phyloP scores from a whole-genome alignment of 768 basidiomycete species.

The Zangia roseola region DNA sequence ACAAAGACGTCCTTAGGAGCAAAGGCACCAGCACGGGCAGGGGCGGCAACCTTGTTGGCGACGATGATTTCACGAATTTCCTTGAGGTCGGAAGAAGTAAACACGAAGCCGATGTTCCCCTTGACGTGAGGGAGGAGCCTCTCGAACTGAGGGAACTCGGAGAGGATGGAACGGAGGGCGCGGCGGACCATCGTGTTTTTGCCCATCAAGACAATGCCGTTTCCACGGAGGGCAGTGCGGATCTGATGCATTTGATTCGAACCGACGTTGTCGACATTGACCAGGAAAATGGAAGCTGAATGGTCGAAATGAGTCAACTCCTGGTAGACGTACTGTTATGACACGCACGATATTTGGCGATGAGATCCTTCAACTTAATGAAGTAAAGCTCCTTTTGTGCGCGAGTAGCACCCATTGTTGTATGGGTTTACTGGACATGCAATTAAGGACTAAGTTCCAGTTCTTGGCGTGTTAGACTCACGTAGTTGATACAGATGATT shows the following conservation, averaged over 20 bases:
- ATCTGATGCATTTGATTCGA: conserved; percentile 99
- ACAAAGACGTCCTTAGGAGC: conserved; percentile 91
- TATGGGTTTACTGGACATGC: conserved; percentile 19
- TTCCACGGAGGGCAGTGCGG: conserved; percentile 92
- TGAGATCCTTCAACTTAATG: conserved; percentile 87
- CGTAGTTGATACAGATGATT: conserved; percentile 23
- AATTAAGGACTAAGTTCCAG: neutral
- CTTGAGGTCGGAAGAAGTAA: conserved; percentile 89
- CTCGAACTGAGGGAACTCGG: conserved; percentile 92
- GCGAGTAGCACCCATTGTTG: conserved; percentile 87
- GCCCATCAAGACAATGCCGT: conserved; percentile 97
- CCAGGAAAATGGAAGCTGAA: conserved; percentile 95
- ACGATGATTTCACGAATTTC: conserved; percentile 91
- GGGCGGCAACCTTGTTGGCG: conserved; percentile 97
- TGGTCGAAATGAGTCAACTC: neutral
- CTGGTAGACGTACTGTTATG: neutral
- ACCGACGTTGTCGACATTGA: conserved; percentile 99
- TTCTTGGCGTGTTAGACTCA: conserved; percentile 16
- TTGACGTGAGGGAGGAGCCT: conserved; percentile 92
- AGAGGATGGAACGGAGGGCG: conserved; percentile 87
- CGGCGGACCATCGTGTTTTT: conserved; percentile 99
- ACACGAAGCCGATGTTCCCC: conserved; percentile 99
- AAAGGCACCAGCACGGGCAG: conserved; percentile 96
- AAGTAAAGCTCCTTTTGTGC: conserved; percentile 92
- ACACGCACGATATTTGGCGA: conserved; percentile 84